Evolutionary conservation across 2,329 filamentous ascomycete species (phyloP), one percentile per base, ranked within the genome.

Genomic region (Penicillium sp.): DNA sequence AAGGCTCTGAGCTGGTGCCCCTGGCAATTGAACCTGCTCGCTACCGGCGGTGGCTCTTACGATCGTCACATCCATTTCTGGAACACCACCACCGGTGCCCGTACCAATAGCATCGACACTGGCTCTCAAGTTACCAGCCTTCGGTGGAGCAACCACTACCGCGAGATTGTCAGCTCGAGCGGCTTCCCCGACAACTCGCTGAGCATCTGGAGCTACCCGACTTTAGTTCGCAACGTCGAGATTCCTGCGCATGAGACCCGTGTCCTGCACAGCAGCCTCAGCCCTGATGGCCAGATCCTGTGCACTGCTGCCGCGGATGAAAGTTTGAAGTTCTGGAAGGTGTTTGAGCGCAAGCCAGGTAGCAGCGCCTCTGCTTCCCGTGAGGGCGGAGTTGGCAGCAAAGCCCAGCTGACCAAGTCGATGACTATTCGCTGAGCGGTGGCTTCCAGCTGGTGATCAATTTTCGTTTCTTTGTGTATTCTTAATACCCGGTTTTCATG

Each of bases 61-160:
- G 95, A 99, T 76, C 90, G 92, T 69, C 91, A 97, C 80, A 99
- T 99, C 78, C 95, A 99, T 83, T 99, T 99, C 86, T 99, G 95
- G 95, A 99, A 99, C 85, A 96, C 93, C 49, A 98, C 95, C 22
- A 96, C 94, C 4, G 95, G 95, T 62, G 94, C 95, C 55, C 91
- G 95, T 70, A 93, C 96, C 81, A 99, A 99, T 88, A 96, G 92
- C 85, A 98, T 99, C 78, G 93, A 98, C 77, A 98, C 95, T 42
- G 95, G 95, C 62, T 96, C 92, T 49, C 95, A 99, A 79, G 96
- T 99, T 59, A 99, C 95, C 67, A 95, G 90, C 69, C 86, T 99
- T 58, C 89, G 92, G 71, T 99, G 95, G 95, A 96, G 91, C 84
- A 92, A 92, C 63, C 89, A 92, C 79, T 96, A 98, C 85, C 93